These are phyloP conservation scores for Pinus tabuliformis DNA, from an alignment of 75 land plant genomes.

Conservation along the genomic window DNA sequence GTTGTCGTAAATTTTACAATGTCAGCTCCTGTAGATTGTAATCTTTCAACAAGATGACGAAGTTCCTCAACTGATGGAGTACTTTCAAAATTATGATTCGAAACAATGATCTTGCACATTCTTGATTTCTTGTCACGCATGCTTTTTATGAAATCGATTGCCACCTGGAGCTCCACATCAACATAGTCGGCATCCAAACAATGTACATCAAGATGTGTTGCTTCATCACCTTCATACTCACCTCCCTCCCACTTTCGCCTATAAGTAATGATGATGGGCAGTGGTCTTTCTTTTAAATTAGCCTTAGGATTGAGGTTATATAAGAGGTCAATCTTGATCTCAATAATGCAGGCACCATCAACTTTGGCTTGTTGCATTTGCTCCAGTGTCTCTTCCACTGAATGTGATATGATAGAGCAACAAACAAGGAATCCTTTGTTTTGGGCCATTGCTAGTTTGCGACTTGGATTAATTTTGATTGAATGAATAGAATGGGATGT, in stretches of 20 bases:
- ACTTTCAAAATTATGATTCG: too few relatives aligned
- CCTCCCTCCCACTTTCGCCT: constrained; percentile 24
- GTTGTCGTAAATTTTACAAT: too few relatives aligned
- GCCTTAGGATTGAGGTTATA: constrained; percentile 39
- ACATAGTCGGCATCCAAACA: constrained; percentile 43
- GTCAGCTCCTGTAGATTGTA: too few relatives aligned
- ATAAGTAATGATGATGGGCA: too few relatives aligned
- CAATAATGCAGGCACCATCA: constrained; percentile 70
- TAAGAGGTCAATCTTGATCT: constrained; percentile 68
- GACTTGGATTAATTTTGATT: too few relatives aligned
- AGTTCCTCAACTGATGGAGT: too few relatives aligned
- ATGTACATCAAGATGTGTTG: constrained; percentile 26
- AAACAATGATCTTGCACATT: too few relatives aligned
- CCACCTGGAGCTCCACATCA: constrained; percentile 52
- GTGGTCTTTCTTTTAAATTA: too few relatives aligned
- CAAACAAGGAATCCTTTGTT: constrained; percentile 47
- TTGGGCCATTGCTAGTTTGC: neutral
- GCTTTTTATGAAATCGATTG: too few relatives aligned
- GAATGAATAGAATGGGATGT: too few relatives aligned
- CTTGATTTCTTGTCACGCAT: too few relatives aligned
- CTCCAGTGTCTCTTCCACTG: constrained; percentile 52
- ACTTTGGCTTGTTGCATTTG: constrained; percentile 51
- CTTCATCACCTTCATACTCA: constrained; percentile 17
- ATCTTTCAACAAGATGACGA: too few relatives aligned
- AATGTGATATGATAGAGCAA: constrained; percentile 54